Percentiles rank a stretch among this genome's conserved stretches.
phyloP scores from a whole-genome alignment of 352 stramenopile species.

The Pythium scleroteichum region DNA sequence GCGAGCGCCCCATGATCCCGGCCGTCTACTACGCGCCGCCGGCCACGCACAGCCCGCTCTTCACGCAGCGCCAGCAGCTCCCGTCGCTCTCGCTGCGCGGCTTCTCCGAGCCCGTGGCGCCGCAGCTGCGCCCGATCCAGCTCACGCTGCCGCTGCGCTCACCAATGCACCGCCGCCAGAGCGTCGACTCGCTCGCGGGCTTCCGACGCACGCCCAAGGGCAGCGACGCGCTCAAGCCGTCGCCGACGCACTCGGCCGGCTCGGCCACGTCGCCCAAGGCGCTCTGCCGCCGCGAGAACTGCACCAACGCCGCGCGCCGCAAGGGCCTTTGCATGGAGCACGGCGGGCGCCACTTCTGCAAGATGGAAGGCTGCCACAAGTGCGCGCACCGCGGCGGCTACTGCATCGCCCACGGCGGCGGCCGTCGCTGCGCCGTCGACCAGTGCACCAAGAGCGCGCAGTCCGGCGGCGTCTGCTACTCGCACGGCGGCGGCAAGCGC shows the following conservation, averaged over 20 bases:
- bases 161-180: conserved; percentile 17
- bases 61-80: conserved; percentile 8
- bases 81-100: conserved; percentile 21
- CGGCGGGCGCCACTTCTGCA: conserved; percentile 84
- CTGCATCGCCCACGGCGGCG: conserved; percentile 81
- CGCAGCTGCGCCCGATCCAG: background rate
- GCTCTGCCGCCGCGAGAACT: conserved; percentile 69
- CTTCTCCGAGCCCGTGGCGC: conserved; percentile 24
- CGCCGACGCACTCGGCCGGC: conserved; percentile 27
- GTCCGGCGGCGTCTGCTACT: conserved; percentile 84
- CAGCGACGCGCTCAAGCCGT: background rate
- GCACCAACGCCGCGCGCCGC: conserved; percentile 65
- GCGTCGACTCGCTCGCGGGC: conserved; percentile 12
- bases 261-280: conserved; percentile 29
- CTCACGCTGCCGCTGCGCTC: background rate
- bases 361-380: conserved; percentile 81
- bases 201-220: conserved; percentile 1
- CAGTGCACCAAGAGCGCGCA: conserved; percentile 81
- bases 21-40: conserved; percentile 9
- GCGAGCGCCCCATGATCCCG: conserved; percentile 18
- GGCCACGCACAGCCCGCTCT: conserved; percentile 7
- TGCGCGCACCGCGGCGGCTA: conserved; percentile 80
- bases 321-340: conserved; percentile 89
- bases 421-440: conserved; percentile 68
- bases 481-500: conserved; percentile 81